Evolutionary conservation across 441 rosid species (phyloP), one percentile per base, ranked within the genome.

Genomic region (Pelargonium hybrid): DNA sequence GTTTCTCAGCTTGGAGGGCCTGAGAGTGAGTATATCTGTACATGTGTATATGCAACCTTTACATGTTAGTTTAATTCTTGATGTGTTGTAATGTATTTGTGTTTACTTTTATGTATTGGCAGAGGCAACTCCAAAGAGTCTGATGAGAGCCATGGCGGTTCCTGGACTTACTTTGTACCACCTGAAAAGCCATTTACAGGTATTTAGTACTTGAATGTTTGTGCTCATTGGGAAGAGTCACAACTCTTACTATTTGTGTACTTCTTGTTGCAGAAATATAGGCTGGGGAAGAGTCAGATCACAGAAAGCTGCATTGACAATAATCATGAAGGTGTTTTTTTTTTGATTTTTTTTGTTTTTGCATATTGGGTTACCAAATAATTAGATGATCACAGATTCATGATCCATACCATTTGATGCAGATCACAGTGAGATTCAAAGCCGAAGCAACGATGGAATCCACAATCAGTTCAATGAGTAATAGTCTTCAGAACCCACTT

Each of bases 151-250:
- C 75, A 88, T 91, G 92, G 97, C 82, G 21, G 85, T 90, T 82
- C 85, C 93, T 80, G 96, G 94, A 21, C 93, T 94, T 65, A 94
- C 97, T 71, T 76, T 94, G 79, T 94, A 94, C 82, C 98, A 94
- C 79, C 87, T 94, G n/a, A 94, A 94, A 86, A 94, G 97, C 81
- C 98, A 94, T 84, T 83, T 94, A 76, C 98, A 93, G 90, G 98
- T 83, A 73, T 37, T 66, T 15, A 17, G 7, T 20, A 41, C 66
- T 29, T 71, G 66, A 31, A 54, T 73, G 66, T 74, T 65, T 29
- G 31, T 63, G 70, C 3, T 41, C 69, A 45, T 9, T 64, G 39
- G 41, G 41, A 15, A 15, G 61, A 41, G 18, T 48, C 52, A 21
- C 64, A 68, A 18, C 37, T 56, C 23, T 45, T 29, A 61, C 1